Base-by-base conservation (phyloP, 176 grass and related monocot genomes). In the Thinopyrum elongatum region DNA sequence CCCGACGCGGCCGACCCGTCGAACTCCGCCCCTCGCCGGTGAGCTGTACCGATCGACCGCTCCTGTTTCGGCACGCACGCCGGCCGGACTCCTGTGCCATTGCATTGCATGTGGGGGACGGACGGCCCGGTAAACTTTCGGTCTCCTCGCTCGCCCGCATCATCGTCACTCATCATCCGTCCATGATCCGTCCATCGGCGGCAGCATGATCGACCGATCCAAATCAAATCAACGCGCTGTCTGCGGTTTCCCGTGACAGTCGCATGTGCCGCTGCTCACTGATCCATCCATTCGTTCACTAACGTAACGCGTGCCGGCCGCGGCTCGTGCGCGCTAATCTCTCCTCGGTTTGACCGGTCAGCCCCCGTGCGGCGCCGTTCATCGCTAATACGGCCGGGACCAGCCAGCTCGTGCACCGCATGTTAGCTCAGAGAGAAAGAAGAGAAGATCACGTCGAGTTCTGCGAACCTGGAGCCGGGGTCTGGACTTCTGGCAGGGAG, bases 171-270 rank as follows among this genome's bases (percentile, higher is more conserved):
- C 38, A 41, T 65, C 16, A 41, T 19, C 77, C 84, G 26, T 23
- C 16, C 78, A 63, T 27, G 12, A 47, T 51, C 35, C 4, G 7
- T 28, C 75, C 35, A 34, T 65, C 46, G 41, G 87, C 21, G 29
- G 47, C 46, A 31, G 19, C 34, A 70, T 26, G 1, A 42, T 70
- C 31, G 28, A 77, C 12, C 63, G 19, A 58, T 58, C 53, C 7
- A 57, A 87, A 58, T 58, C 53, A 22, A 34, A 84, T 83, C 57
- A 75, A 83, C 53, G 44, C 65, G 1, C 10, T 84, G 80, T 75
- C 85, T 67, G 81, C n/a, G 69, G 68, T 80, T 84, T 77, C 76
- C 85, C 26, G 75, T 27, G 85, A 31, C 83, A 26, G 28, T 6
- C 85, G 8, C 89, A 84, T 80, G 85, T 80, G 81, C 81, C 33